Conservation (phyloP, 192 early-diverging fungal species). For the Fimicolochytrium jonesii region DNA sequence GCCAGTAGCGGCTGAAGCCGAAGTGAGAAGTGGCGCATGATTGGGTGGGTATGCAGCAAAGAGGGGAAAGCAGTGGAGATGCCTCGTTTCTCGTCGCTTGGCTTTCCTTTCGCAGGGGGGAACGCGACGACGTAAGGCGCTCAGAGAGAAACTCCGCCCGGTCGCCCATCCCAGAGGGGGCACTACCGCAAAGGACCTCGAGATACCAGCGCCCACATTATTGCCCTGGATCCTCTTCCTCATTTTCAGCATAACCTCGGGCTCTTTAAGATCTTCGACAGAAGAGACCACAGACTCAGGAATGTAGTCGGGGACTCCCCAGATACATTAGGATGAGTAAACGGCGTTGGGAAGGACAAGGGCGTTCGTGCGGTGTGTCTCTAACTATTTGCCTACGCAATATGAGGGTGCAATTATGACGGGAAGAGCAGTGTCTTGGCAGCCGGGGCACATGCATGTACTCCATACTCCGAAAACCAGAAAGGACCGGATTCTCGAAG, state of each 20-base stretch:
- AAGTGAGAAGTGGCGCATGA: too few species aligned
- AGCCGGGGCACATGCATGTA: too few species aligned
- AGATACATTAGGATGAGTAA: background rate
- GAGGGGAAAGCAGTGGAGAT: too few species aligned
- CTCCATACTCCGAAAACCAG: too few species aligned
- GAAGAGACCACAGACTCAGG: background rate
- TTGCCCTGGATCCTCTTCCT: background rate
- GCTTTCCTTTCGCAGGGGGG: too few species aligned
- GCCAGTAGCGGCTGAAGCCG: too few species aligned
- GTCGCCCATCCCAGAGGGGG: background rate
- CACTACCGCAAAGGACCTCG: background rate
- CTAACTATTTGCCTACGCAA: background rate
- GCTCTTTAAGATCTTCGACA: background rate
- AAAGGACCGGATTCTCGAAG: background rate
- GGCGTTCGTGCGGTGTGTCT: background rate
- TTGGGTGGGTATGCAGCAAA: too few species aligned
- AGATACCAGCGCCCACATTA: background rate
- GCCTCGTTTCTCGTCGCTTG: too few species aligned
- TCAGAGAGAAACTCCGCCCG: too few species aligned
- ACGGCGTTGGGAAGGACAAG: background rate
- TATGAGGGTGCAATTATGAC: too few species aligned
- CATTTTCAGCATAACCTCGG: background rate
- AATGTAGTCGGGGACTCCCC: conserved; percentile 1
- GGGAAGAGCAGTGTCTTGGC: too few species aligned
- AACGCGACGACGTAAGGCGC: too few species aligned